Evolutionary conservation across 2,329 filamentous ascomycete genomes (phyloP), one percentile per base, ranked within the genome.

Genomic region (Nigrospora sphaerica): DNA sequence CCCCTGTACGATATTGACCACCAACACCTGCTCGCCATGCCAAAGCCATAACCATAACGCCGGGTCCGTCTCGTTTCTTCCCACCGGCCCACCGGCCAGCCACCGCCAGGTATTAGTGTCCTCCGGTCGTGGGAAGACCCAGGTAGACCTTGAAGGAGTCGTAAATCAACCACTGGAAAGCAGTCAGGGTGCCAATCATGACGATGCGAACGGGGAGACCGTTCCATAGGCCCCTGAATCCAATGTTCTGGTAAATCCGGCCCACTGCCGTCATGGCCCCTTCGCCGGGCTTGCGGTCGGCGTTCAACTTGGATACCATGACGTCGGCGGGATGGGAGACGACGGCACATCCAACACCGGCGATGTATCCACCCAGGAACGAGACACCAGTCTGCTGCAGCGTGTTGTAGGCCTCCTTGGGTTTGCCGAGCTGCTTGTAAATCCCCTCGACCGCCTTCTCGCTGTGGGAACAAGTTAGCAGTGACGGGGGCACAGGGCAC

Each of bases 151-250:
- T 49, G 44, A 49, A 49, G 16, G 47, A 49, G 34, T 49, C 84
- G 69, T 89, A 91, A 63, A 89, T 91, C 83, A 92, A 86, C 88
- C 88, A 95, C 71, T 95, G 88, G 51, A 93, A 70, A 49, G 86
- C 87, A 18, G 86, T 92, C 63, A 84, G 62, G 33, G 80, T 84
- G 53, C 83, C 85, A 54, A 92, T 87, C 89, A 95, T 95, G 57
- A 93, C 81, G 59, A 95, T 95, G 47, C 75, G 65, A 41, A 95
- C 85, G 0, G 86, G 83, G 35, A 95, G 70, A 4, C 89, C 89
- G 60, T 92, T 93, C 89, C 89, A 95, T 19, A 95, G 74, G n/a
- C 89, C 89, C 9, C 53, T 54, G 65, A 95, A 92, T 33, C 88
- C 88, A 61, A 95, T 92, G 39, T 93, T 85, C 60, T 78, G 79